Base-by-base conservation (phyloP, 306 rosid species). In the Quercus ilex region DNA sequence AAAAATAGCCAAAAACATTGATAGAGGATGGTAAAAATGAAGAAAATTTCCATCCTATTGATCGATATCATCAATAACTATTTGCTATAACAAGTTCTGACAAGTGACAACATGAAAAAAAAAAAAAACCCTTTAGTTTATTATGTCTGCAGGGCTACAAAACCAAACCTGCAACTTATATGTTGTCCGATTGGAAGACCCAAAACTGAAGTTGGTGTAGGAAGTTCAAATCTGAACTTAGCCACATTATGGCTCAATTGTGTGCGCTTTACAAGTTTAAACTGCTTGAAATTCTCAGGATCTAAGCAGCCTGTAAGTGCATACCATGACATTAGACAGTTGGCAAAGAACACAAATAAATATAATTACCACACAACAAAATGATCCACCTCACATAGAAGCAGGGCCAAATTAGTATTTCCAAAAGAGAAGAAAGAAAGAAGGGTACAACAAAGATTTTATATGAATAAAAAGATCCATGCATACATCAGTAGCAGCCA, bases 161-260 rank as follows among this genome's bases (percentile, higher is more conserved):
- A 87, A 77, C 58, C 20, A 74, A 83, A 96, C 99, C 92, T 96
- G 98, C 99, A 96, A 86, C 98, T 93, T 83, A 96, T 93, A 83
- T 93, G 99, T 60, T 96, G 98, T 79, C 99, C 99, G 80, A 96
- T 96, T 78, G 99, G 99, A 84, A 96, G 99, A 35, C 99, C 98
- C 87, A 96, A 82, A 73, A 90, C 90, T 71, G 98, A 88, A 77
- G 94, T 90, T 71, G 98, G 88, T 70, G 87, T 84, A 15, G 92
- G 96, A 67, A 96, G 98, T 71, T 35, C 88, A 85, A 96, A 96
- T 56, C 67, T 93, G 87, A 96, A 96, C 85, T 91, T 93, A 12
- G 99, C 98, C 71, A 93, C 99, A 88, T 96, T 93, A 83, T 96
- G 98, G 91, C 99, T 93, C 86, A 96, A 84, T 74, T 91, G 93